Conservation (phyloP, 176 grass and related monocot species). For the Carex myosuroides region DNA sequence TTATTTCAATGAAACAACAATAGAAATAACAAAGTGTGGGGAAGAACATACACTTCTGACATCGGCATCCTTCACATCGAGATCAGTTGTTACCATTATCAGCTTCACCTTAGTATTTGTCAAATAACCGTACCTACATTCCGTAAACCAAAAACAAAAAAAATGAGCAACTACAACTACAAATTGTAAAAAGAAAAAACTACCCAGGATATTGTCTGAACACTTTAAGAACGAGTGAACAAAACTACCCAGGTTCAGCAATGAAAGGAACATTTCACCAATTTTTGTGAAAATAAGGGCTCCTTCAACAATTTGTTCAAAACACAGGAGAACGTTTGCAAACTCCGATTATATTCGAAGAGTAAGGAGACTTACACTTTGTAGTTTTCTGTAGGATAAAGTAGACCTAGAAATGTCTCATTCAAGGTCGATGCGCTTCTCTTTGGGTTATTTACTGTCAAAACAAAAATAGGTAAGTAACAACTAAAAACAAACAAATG, state of each 20-base stretch:
- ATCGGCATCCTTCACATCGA: conserved; percentile 98
- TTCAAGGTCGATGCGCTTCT: conserved; percentile 72
- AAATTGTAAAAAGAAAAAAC: background rate
- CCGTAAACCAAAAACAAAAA: background rate
- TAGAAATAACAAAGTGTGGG: background rate
- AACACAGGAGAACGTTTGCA: background rate
- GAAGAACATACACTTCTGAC: conserved; percentile 77
- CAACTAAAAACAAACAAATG: conserved; percentile 5
- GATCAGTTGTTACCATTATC: conserved; percentile 90
- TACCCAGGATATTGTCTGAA: background rate
- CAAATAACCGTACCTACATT: conserved; percentile 82
- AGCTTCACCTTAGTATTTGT: conserved; percentile 98
- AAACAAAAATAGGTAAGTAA: conserved; percentile 14
- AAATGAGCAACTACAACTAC: background rate
- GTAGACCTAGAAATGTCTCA: conserved; percentile 89
- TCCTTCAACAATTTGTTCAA: background rate
- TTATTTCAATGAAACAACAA: background rate
- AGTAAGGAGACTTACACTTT: conserved; percentile 68
- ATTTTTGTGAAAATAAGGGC: background rate
- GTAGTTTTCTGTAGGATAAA: conserved; percentile 94
- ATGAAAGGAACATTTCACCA: background rate
- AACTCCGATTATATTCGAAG: background rate
- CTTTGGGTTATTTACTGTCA: conserved; percentile 96
- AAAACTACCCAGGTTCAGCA: background rate
- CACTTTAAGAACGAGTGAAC: background rate